Evolutionary conservation across 1,139 yeast species (phyloP), one percentile per base, ranked within the genome.

Genomic region (Arxiozyma telluris): DNA sequence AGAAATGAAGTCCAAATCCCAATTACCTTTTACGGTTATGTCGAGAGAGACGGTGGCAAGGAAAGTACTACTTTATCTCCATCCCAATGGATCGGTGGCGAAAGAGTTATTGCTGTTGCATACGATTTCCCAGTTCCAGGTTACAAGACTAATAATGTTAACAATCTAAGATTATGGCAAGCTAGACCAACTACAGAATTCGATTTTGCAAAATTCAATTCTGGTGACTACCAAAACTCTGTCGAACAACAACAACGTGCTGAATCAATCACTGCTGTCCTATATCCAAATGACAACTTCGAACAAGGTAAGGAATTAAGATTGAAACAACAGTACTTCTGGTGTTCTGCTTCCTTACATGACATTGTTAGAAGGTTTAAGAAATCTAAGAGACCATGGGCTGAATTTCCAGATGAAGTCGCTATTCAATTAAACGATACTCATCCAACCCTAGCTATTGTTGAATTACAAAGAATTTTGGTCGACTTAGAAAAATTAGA

Each of bases 391-490:
- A 81, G 84, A 66, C 79, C 89, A 52, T 90, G 96, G 96, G 67
- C 76, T 47, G 89, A 84, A 66, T 87, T 90, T 69, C 81, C 96
- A 41, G 94, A 87, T 57, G 85, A 85, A 67, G 81, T 87, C 58
- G 96, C 96, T 48, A 90, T 90, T 68, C 98, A 91, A 74, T 80
- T 91, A 71, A 90, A 90, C 69, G 98, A 90, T 68, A 90, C 98
- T 18, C 98, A 90, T 68, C 98, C 98, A 54, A 87, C 97, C 17
- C 75, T 90, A 66, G 96, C 96, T 7, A 76, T 90, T 66, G 95
- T 89, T 50, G 98, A 90, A 72, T 78, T 90, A 63, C 94, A 87
- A 74, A 81, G 98, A 72, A 79, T 91, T 55, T 74, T 90, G 57
- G 84, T 90, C 58, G 98, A 90, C 71, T 74, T 85, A 61, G 96